Conservation (phyloP, 495 filamentous ascomycete species). For the Penicillium crystallinum region DNA sequence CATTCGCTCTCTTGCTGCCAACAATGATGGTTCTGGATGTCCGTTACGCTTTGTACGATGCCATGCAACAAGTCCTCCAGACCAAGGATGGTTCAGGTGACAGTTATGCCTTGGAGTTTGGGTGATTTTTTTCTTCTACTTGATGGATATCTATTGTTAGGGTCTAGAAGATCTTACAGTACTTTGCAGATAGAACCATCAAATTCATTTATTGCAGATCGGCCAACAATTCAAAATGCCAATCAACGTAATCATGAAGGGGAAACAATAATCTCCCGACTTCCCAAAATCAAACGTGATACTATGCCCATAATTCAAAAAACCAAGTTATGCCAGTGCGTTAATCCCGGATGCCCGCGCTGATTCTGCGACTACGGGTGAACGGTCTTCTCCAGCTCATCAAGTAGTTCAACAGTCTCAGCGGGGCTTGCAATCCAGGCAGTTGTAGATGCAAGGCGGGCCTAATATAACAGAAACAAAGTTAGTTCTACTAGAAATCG, state of each 20-base stretch:
- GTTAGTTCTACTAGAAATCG: not conserved
- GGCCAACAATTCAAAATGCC: not conserved
- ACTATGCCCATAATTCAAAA: not conserved
- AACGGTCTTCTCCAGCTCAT: conserved; percentile 50
- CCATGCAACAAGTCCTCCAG: conserved; percentile 12
- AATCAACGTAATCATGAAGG: not conserved
- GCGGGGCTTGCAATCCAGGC: conserved; percentile 90
- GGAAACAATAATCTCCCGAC: not conserved
- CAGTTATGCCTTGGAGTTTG: conserved; percentile 8
- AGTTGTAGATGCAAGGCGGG: conserved; percentile 59
- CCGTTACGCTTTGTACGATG: conserved; percentile 27
- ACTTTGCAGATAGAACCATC: conserved; percentile 9
- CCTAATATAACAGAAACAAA: conserved; percentile 28
- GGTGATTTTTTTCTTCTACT: not conserved
- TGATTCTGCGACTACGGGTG: not conserved
- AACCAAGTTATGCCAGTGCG: not conserved
- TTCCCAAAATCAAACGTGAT: not conserved
- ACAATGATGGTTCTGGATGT: conserved; percentile 4
- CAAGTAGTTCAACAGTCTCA: conserved; percentile 83
- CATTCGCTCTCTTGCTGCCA: not conserved
- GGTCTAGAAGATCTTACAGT: not conserved
- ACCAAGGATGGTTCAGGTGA: conserved; percentile 5
- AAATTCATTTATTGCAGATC: not conserved
- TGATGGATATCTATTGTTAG: not conserved
- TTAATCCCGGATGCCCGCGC: not conserved